These are phyloP conservation scores for Aspergillus ochraceus DNA, from an alignment of 2,329 filamentous ascomycete species.

Conservation along the genomic window DNA sequence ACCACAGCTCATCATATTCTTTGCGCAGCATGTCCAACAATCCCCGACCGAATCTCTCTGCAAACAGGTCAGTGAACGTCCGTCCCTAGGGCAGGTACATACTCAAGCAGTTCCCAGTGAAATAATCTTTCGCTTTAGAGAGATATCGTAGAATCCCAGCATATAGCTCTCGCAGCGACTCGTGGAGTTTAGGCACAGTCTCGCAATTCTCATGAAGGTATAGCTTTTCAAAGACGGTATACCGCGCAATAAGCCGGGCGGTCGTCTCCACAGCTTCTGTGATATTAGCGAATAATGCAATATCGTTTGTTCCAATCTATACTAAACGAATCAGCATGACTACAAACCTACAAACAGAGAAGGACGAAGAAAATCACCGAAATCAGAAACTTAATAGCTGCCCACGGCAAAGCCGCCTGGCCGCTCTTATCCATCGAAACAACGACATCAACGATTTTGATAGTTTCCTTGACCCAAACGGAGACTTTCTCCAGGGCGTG, in stretches of 20 bases:
- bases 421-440: background rate
- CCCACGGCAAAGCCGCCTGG: background rate
- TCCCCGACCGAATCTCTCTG: background rate
- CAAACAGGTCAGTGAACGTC: background rate
- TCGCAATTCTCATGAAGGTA: background rate
- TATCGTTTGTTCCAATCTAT: background rate
- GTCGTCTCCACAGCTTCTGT: background rate
- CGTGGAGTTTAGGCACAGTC: background rate
- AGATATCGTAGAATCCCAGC: background rate
- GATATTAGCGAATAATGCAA: background rate
- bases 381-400: background rate
- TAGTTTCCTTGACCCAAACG: background rate
- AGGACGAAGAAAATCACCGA: background rate
- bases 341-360: background rate
- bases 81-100: background rate
- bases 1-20: background rate
- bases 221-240: background rate
- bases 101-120: background rate
- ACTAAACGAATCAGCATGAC: background rate
- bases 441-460: background rate
- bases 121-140: background rate
- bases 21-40: background rate
- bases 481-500: background rate
- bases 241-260: background rate
- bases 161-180: background rate